Evolutionary conservation across 2,329 filamentous ascomycete genomes (phyloP).

Genomic region (Fusarium kyushuense): DNA sequence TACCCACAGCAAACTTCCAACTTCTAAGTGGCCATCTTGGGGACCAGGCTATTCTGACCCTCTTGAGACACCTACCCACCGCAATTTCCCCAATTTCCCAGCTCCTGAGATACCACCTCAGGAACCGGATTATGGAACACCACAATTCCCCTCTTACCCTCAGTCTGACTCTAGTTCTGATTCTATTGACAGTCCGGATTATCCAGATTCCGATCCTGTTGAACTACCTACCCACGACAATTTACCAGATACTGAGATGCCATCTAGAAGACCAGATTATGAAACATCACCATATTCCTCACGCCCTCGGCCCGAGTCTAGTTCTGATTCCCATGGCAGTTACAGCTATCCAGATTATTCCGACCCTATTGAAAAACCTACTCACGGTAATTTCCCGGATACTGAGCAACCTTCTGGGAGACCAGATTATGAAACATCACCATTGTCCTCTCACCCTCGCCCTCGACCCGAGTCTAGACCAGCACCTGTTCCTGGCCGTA

Average conservation of each 20-base stretch:
- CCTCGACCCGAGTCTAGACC: background rate
- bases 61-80: background rate
- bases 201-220: too few relatives aligned
- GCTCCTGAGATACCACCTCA: background rate
- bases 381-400: background rate
- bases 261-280: too few relatives aligned
- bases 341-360: background rate
- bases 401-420: background rate
- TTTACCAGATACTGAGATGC: too few relatives aligned
- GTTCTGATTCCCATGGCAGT: too few relatives aligned
- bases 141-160: background rate
- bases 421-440: background rate
- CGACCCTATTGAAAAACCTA: background rate
- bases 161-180: too few relatives aligned
- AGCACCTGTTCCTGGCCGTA: background rate
- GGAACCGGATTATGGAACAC: background rate
- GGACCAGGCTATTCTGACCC: background rate
- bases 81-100: background rate
- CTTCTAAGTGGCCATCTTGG: too few relatives aligned
- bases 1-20: too few relatives aligned
- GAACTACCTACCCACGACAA: too few relatives aligned
- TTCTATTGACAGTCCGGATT: too few relatives aligned
- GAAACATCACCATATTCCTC: too few relatives aligned
- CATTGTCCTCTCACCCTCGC: background rate
- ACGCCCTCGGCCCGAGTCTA: too few relatives aligned